Evolutionary conservation across 371 early-diverging fungal species (phyloP).

Genomic region (Zychaea mexicana): DNA sequence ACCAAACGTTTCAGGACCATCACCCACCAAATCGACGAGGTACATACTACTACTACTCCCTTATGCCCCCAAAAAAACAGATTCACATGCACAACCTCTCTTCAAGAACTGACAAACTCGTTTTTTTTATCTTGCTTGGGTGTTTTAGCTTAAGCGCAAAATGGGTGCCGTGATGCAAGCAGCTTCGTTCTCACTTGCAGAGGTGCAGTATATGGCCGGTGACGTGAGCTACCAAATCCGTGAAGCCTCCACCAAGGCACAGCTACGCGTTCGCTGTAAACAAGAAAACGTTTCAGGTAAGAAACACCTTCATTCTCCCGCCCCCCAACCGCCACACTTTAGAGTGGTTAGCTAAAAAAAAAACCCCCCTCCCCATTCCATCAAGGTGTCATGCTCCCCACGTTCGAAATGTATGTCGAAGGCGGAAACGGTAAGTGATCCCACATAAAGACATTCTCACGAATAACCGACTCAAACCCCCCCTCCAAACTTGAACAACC

Average conservation of each 20-base stretch:
- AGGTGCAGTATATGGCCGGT: conserved; percentile 97
- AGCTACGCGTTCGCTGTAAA: conserved; percentile 86
- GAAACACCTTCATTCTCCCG: too few species aligned
- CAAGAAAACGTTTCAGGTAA: conserved; percentile 95
- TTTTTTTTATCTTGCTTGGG: too few species aligned
- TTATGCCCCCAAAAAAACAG: not conserved
- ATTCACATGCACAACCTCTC: too few species aligned
- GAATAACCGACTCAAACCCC: too few species aligned
- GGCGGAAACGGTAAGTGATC: conserved; percentile 84
- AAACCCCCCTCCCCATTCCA: not conserved
- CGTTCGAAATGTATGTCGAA: conserved; percentile 85
- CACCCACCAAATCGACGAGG: conserved; percentile 92
- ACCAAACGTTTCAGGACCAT: conserved; percentile 95
- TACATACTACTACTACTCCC: conserved; percentile 11
- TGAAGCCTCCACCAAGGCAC: conserved; percentile 90
- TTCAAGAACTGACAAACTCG: too few species aligned
- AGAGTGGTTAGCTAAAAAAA: not conserved
- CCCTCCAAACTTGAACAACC: too few species aligned
- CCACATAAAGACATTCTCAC: too few species aligned
- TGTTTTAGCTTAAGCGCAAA: conserved; percentile 21
- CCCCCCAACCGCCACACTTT: not conserved
- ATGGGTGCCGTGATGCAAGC: conserved; percentile 98
- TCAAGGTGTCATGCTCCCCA: conserved; percentile 81
- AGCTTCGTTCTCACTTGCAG: conserved; percentile 97
- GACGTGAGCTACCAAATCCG: conserved; percentile 96